Percentiles rank a stretch among this genome's conserved stretches.
Conservation (phyloP, 139 green algal species). For the Gonium pectorale region DNA sequence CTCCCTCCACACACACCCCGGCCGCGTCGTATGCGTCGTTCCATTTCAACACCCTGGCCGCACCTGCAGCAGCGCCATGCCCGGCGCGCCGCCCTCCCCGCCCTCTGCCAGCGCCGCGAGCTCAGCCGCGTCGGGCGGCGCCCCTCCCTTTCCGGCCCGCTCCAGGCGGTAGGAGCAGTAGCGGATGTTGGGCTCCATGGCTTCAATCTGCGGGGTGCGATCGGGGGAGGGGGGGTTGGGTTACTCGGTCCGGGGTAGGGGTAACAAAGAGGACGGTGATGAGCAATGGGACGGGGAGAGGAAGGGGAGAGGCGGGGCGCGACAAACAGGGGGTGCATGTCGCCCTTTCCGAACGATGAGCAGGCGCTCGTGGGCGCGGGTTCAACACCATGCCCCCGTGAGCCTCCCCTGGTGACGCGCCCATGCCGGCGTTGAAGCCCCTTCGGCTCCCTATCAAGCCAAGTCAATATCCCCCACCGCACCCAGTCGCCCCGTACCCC, state of each 20-base stretch:
- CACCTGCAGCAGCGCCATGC: slow-evolving; percentile 43
- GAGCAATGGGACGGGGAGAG: too few relatives aligned
- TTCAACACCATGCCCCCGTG: too few relatives aligned
- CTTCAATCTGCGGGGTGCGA: slow-evolving; percentile 65
- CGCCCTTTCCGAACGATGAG: too few relatives aligned
- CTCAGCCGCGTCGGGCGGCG: slow-evolving; percentile 28
- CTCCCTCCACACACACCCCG: not conserved
- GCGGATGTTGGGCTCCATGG: slow-evolving; percentile 83
- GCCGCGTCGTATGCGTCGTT: not conserved
- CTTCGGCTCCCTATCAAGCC: too few relatives aligned
- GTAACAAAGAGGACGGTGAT: too few relatives aligned
- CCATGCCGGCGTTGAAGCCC: too few relatives aligned
- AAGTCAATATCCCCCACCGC: too few relatives aligned
- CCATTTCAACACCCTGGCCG: not conserved
- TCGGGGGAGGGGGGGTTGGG: not conserved
- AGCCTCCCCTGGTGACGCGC: too few relatives aligned
- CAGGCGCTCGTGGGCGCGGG: too few relatives aligned
- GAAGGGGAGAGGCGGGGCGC: too few relatives aligned
- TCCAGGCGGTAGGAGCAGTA: slow-evolving; percentile 91
- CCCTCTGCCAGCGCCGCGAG: slow-evolving; percentile 49
- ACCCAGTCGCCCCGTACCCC: too few relatives aligned
- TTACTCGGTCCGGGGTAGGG: not conserved
- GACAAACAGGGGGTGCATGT: too few relatives aligned
- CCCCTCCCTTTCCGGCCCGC: slow-evolving; percentile 52
- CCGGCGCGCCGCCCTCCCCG: slow-evolving; percentile 6